Evolutionary conservation across 2,329 filamentous ascomycete species (phyloP), one percentile per base, ranked within the genome.

Genomic region (Alternaria sp.): DNA sequence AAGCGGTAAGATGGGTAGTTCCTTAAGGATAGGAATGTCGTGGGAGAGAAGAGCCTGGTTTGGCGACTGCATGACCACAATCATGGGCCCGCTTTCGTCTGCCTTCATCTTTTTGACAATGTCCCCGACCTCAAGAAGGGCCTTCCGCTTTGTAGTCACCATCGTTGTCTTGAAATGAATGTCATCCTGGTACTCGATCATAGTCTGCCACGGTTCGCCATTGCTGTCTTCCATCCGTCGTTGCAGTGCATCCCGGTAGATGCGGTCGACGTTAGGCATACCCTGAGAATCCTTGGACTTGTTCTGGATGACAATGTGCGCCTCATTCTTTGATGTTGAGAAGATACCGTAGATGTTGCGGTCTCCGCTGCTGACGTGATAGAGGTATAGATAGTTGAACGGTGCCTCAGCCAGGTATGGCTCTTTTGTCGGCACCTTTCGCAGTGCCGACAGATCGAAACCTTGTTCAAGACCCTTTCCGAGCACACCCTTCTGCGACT

Each of bases 271-370:
- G 66, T 98, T 99, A 0, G 96, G 96, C 69, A 99, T 85, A 28
- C 94, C 92, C 73, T 96, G 91, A 6, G 88, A 86, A 70, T 97
- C 94, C 69, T 90, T 90, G 49, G 87, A 89, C 74, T 90, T 91
- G 76, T 96, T 94, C 40, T 97, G 86, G n/a, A 97, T 91, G 54
- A 98, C 86, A 54, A 99, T 88, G 72, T 97, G 89, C 0, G 94
- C 96, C 72, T 96, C 89, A 12, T 89, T 86, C 67, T 87, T 90
- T 0, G 88, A 88, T 0, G 93, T 95, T 0, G 95, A 98, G 80
- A 99, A 97, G 6, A 99, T 79, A 1, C 93, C 94, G 78, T 97
- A 98, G 55, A 99, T 90, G 74, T 99, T 94, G 36, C 93, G 88
- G 61, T 99, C 95, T 4, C 94, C 93, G 12, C 93, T 90, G 47